Base-by-base conservation (phyloP, 805 yeast species). In the Kuraishia molischiana region DNA sequence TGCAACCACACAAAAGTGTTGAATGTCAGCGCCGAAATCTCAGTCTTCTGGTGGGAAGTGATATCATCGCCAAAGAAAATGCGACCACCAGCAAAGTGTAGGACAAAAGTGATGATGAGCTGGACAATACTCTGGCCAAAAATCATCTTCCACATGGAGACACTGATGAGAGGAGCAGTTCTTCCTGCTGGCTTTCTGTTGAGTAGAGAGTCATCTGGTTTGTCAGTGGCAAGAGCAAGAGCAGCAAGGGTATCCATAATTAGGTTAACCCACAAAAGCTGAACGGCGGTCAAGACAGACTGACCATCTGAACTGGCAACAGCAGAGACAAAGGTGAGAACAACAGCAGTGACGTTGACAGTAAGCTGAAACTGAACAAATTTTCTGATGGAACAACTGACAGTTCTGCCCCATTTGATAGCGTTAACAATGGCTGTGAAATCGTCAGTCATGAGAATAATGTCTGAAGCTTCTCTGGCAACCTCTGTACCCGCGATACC, bases 181-280 rank as follows among this genome's bases (percentile, higher is more conserved):
- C 96, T 74, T 24, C 95, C 92, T 31, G 80, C 86, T 2, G 98
- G 99, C 52, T 74, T 78, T 38, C 85, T 69, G 44, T 82, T 75
- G 53, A 92, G 66, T 32, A 85, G 79, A 30, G 79, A 72, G 35
- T 79, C 84, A 49, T 86, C 89, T 0, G 98, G 98, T 49, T 90
- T 89, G 56, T 92, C 98, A 3, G 98, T 92, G 5, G 98, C 98
- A 50, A 92, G 70, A 0, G 98, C 98, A 49, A 92, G 69, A 3
- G 98, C 98, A 3, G 98, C 98, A 44, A 92, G 72, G 0, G 98
- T 92, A 59, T 92, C 98, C 98, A 92, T 92, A 51, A 92, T 92
- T 58, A 92, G 69, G 59, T 92, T 92, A 36, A 92, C 97, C 98
- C 98, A 92, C 44, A 92, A 67, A 47, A 92, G 74, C 63, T 92